Base-by-base conservation (phyloP, 208 protist genomes). In the Crithidia bombi region DNA sequence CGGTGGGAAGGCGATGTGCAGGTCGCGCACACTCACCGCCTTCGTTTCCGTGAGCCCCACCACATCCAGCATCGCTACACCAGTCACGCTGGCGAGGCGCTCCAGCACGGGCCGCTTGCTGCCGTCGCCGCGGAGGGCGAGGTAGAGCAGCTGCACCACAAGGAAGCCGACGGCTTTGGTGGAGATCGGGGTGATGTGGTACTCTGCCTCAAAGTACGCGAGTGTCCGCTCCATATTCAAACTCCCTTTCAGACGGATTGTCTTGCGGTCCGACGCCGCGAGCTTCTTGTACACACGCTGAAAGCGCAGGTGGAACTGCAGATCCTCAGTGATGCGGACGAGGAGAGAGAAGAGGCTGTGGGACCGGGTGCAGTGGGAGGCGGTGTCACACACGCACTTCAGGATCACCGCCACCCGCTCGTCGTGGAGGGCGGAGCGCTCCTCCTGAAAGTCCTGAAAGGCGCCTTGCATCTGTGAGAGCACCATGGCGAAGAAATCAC, bases 381-480 rank as follows among this genome's bases (percentile, higher is more conserved):
- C 87, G 10, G 89, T 90, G 47, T 69, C 65, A 61, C 77, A 74
- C 12, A 89, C 70, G 62, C 86, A 86, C 23, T 83, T 72, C 26
- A 96, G 55, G 23, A 95, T 79, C 36, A 92, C 65, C 17, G 87
- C 87, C 10, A 94, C 85, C 7, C 92, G 89, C 66, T 87, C 86
- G 23, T 82, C 75, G 26, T 94, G 89, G 47, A 87, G 77, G 14
- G 65, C 55, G 23, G 64, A 82, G 44, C 84, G 80, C 58, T 81
- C 68, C 23, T 66, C 58, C 46, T 59, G 61, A 1, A 71, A 43
- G 11, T 76, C 73, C 28, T 83, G 82, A 44, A 89, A 81, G 23
- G 85, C 83, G n/a, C 88, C 84, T 55, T 93, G 82, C 89, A 96
- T 94, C 64, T 96, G 92, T 11, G 86, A 92, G 26, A 94, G 82